phyloP scores from a whole-genome alignment of 768 basidiomycete species.

The Termitomyces sp. region DNA sequence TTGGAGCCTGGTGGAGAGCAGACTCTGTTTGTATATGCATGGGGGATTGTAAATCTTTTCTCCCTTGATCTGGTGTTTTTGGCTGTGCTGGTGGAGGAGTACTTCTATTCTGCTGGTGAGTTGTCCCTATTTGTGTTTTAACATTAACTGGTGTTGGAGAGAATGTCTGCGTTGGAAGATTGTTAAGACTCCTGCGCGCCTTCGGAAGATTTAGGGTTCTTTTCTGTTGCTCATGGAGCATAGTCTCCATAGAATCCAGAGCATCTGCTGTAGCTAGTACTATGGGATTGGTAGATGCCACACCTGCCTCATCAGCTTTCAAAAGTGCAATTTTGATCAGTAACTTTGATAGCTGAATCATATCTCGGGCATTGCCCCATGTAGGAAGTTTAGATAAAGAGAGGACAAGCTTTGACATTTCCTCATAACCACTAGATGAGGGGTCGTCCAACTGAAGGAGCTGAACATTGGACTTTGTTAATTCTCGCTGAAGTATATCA shows the following conservation, averaged over 20 bases:
- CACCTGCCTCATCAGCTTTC: conserved; percentile 9
- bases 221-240: background rate
- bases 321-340: conserved; percentile 27
- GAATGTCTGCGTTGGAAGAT: background rate
- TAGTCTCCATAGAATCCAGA: background rate
- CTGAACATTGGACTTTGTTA: background rate
- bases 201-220: background rate
- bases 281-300: conserved; percentile 1
- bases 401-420: background rate
- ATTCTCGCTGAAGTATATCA: background rate
- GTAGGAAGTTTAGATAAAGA: background rate
- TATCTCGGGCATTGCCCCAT: conserved; percentile 1
- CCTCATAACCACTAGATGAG: background rate
- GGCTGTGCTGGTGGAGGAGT: background rate
- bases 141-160: background rate
- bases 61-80: background rate
- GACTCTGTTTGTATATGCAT: background rate
- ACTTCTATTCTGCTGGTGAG: background rate
- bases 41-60: background rate
- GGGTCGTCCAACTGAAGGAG: background rate
- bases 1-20: background rate
- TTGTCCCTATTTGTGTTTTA: background rate
- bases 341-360: background rate
- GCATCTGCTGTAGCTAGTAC: background rate
- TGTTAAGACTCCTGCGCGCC: background rate